Evolutionary conservation across 768 basidiomycete species (phyloP), one percentile per base, ranked within the genome.

Genomic region (Lactarius indigo): DNA sequence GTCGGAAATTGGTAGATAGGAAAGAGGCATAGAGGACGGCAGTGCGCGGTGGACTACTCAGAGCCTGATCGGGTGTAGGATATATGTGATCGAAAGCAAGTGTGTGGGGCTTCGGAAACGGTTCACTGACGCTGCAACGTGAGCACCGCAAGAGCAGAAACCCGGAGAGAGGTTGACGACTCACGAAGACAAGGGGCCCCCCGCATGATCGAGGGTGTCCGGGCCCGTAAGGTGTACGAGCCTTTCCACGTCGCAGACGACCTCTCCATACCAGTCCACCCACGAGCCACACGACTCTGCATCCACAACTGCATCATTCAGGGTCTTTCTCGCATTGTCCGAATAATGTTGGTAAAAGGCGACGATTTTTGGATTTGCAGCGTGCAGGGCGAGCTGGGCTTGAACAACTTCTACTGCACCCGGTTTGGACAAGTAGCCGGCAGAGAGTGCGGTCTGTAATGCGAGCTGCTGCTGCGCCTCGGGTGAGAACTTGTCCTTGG

Each of bases 211-310:
- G 61, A 85, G 80, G 17, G 82, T 77, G 68, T 87, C 82, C 20
- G 79, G 71, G 20, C 82, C 81, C 30, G 79, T 84, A 26, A 92
- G 77, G 41, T 79, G 81, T 28, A 79, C 78, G 58, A 92, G 79
- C 5, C 78, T 82, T 68, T 89, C 83, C 18, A 83, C 80, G 69
- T 90, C 86, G 72, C 92, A 94, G 1, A 89, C 82, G 30, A 85
- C 80, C 59, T 84, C 75, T 2, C 92, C 91, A 72, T 92, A 89
- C 92, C 90, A 92, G 64, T 91, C 91, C 15, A 91, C 88, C 92
- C 89, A 94, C n/a, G n/a, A n/a, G n/a, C n/a, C n/a, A n/a, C n/a
- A n/a, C n/a, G n/a, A n/a, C 10, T 73, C 74, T 13, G 73, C 76
- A 41, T 42, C 18, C 6, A 42, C 20, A 20, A 4, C 47, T 23